Conservation (phyloP, 108 stramenopile genomes). For the Licmophora abbreviata region DNA sequence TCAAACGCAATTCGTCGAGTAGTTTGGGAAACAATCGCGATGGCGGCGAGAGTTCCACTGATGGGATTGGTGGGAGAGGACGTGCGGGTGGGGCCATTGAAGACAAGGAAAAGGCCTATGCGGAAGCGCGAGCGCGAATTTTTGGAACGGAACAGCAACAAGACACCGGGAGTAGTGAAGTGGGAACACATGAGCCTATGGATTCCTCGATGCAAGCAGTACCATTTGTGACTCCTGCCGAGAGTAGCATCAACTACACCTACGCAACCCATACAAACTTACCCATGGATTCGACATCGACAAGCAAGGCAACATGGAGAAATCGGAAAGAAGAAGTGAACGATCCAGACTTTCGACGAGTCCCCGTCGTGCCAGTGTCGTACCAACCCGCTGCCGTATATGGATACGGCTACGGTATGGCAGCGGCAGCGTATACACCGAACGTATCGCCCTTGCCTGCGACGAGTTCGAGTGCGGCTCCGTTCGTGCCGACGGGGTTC, state of each 20-base stretch:
- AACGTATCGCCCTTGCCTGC: no score
- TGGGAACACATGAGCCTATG: not conserved
- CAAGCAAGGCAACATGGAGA: constrained; percentile 68
- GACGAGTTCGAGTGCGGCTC: no score
- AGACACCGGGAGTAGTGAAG: not conserved
- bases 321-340: constrained; percentile 73
- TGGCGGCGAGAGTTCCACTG: constrained; percentile 10
- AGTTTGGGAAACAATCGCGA: not conserved
- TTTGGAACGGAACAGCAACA: constrained; percentile 29
- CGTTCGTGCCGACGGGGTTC: no score
- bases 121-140: constrained; percentile 86
- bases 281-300: constrained; percentile 11
- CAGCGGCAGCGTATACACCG: no score
- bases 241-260: not conserved
- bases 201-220: not conserved
- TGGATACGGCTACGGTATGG: no score
- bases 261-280: not conserved
- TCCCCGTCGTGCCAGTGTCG: no score
- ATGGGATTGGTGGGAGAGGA: not conserved
- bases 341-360: constrained; percentile 82
- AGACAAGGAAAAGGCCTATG: constrained; percentile 89
- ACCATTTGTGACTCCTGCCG: not conserved
- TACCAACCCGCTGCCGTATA: no score
- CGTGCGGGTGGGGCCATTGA: no score
- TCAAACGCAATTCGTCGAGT: constrained; percentile 17